Evolutionary conservation across 2,329 filamentous ascomycete species (phyloP).

Genomic region (Aspergillus sojae): DNA sequence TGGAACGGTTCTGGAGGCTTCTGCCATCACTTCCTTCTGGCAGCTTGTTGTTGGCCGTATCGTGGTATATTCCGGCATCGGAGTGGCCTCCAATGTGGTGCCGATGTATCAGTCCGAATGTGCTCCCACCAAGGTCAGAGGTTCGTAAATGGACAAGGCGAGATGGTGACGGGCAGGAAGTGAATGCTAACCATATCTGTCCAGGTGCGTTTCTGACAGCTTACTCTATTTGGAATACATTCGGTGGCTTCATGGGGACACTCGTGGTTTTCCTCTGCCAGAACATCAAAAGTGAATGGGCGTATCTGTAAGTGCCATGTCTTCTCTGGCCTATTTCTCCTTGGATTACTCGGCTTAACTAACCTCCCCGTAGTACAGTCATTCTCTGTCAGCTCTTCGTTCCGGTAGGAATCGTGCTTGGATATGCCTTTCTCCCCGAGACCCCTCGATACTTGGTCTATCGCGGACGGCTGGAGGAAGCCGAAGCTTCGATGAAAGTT

Average conservation of each 20-base stretch:
- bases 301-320: background rate
- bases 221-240: background rate
- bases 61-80: background rate
- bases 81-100: background rate
- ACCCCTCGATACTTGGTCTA: background rate
- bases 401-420: background rate
- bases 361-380: background rate
- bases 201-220: background rate
- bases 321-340: background rate
- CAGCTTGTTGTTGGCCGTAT: background rate
- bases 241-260: background rate
- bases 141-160: background rate
- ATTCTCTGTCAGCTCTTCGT: background rate
- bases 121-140: background rate
- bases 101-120: background rate
- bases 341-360: background rate
- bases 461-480: background rate
- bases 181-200: background rate
- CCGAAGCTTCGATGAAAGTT: background rate
- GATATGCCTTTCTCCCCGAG: slow-evolving; percentile 1
- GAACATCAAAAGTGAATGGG: background rate
- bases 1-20: background rate
- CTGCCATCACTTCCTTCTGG: background rate
- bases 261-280: background rate
- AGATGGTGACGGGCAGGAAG: background rate